Evolutionary conservation across 306 rosid species (phyloP).

Genomic region (Cicer yamashitae): DNA sequence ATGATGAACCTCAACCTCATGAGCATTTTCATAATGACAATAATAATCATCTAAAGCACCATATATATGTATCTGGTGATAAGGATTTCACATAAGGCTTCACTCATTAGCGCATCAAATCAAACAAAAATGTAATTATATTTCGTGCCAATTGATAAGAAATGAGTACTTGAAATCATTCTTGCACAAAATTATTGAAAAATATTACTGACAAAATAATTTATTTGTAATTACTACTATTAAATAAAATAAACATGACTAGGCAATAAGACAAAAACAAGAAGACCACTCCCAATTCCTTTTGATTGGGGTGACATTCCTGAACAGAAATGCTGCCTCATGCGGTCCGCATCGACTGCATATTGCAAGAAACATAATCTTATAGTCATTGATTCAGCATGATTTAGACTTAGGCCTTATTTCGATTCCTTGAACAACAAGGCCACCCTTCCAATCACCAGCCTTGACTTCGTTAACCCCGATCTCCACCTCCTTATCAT

Average conservation of each 20-base stretch:
- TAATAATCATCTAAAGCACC: constrained; percentile 1
- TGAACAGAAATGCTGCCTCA: not conserved
- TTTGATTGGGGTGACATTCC: constrained; percentile 1
- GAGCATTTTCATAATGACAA: not conserved
- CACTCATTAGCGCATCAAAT: not conserved
- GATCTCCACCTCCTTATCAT: constrained; percentile 62
- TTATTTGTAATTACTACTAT: not conserved
- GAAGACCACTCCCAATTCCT: not conserved
- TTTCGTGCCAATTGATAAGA: not conserved
- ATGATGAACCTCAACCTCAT: not conserved
- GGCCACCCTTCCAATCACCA: constrained; percentile 81
- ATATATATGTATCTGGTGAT: not conserved
- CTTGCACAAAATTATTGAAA: not conserved
- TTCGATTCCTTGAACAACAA: constrained; percentile 77
- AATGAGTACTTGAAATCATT: not conserved
- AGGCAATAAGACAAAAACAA: not conserved
- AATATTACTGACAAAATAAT: not conserved
- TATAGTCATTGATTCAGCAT: not conserved
- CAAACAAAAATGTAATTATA: not conserved
- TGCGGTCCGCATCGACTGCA: not conserved
- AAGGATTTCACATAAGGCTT: not conserved
- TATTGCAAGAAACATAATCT: not conserved
- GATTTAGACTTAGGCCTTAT: constrained; percentile 61
- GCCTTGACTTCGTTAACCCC: constrained; percentile 55
- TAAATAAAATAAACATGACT: not conserved